Evolutionary conservation across 140 eudicot genomes (phyloP).

Genomic region (Ambrosia hybrid): DNA sequence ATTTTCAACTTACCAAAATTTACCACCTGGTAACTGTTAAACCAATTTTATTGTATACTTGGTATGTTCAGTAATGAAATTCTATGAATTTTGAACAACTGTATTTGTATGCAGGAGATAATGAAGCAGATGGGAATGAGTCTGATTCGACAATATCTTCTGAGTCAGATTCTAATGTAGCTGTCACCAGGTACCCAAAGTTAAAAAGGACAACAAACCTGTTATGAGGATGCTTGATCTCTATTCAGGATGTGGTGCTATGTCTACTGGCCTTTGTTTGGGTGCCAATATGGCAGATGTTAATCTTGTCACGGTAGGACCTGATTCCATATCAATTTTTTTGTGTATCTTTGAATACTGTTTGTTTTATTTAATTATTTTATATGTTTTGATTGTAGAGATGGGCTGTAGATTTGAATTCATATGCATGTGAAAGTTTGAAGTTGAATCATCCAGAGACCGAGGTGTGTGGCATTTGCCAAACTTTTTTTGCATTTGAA

Average conservation of each 20-base stretch:
- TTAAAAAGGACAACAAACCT: constrained; percentile 5
- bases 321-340: neutral
- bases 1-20: constrained; percentile 46
- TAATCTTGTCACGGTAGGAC: constrained; percentile 67
- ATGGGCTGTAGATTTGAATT: constrained; percentile 86
- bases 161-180: constrained; percentile 36
- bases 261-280: constrained; percentile 92
- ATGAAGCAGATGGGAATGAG: constrained; percentile 39
- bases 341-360: neutral
- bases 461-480: constrained; percentile 43
- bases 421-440: constrained; percentile 68
- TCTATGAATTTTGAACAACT: neutral
- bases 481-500: neutral
- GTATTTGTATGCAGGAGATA: constrained; percentile 36
- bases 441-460: constrained; percentile 84
- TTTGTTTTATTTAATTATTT: neutral
- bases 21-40: constrained; percentile 47
- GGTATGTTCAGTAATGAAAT: neutral
- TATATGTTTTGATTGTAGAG: constrained; percentile 33
- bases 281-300: constrained; percentile 64
- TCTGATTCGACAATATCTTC: constrained; percentile 64
- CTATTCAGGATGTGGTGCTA: constrained; percentile 94
- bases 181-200: neutral
- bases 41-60: neutral
- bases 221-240: constrained; percentile 58